Conservation (phyloP, 352 stramenopile species). For the Ophiocytium majus region DNA sequence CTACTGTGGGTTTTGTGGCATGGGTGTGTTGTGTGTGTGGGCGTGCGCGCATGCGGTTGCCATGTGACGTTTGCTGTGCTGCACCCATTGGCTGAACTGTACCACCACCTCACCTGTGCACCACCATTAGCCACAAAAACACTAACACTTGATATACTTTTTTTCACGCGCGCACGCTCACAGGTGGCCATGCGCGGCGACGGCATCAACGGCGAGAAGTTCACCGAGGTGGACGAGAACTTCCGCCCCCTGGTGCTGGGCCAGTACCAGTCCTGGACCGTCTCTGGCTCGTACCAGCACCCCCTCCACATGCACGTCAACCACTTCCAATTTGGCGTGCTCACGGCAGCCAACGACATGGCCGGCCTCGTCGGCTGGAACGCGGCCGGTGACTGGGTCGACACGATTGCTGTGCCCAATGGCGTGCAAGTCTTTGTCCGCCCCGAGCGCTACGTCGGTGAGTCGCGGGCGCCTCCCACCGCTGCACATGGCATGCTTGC, state of each 20-base stretch:
- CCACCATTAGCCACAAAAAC: too few relatives aligned
- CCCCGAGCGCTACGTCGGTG: conserved; percentile 37
- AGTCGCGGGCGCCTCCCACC: too few relatives aligned
- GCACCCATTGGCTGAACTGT: too few relatives aligned
- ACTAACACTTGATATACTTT: too few relatives aligned
- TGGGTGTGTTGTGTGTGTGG: too few relatives aligned
- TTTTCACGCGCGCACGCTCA: too few relatives aligned
- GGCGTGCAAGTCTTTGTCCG: conserved; percentile 26
- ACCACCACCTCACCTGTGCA: too few relatives aligned
- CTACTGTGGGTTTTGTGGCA: too few relatives aligned
- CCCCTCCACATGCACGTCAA: conserved; percentile 54
- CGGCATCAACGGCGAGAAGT: conserved; percentile 36
- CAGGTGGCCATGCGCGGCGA: not conserved
- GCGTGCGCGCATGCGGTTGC: too few relatives aligned
- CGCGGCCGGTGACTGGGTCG: conserved; percentile 42
- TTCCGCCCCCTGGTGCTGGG: conserved; percentile 30
- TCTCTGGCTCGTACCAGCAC: conserved; percentile 34
- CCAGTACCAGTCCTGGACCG: conserved; percentile 30
- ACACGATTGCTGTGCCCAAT: conserved; percentile 32
- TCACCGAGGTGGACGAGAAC: conserved; percentile 32
- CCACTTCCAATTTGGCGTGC: conserved; percentile 36
- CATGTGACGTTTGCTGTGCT: too few relatives aligned
- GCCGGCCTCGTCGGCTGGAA: conserved; percentile 35
- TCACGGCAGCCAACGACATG: conserved; percentile 7
- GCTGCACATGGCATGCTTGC: too few relatives aligned